phyloP scores from a whole-genome alignment of 2,329 filamentous ascomycete species.

The Ceratocystis alfenasii region DNA sequence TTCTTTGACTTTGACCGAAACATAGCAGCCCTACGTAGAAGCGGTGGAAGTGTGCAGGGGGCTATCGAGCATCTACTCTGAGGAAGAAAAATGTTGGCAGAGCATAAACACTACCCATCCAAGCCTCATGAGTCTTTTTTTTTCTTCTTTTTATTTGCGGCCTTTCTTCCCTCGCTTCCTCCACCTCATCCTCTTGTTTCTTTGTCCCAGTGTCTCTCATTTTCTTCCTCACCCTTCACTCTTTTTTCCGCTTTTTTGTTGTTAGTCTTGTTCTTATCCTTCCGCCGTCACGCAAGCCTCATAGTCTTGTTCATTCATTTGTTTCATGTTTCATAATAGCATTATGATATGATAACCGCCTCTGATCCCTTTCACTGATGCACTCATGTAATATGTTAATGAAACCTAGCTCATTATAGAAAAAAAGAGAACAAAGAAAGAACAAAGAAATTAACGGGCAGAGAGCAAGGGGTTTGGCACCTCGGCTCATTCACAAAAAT shows the following conservation, averaged over 20 bases:
- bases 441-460: too few species aligned
- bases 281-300: not conserved
- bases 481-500: too few species aligned
- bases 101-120: not conserved
- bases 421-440: too few species aligned
- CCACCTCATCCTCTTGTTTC: not conserved
- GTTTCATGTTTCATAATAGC: not conserved
- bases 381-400: not conserved
- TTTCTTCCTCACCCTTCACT: not conserved
- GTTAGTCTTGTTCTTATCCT: not conserved
- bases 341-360: slow-evolving; percentile 2
- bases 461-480: too few species aligned
- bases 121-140: not conserved
- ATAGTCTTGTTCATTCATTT: not conserved
- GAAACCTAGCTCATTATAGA: not conserved
- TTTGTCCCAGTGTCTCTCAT: not conserved
- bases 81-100: slow-evolving; percentile 22
- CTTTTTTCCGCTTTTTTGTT: not conserved
- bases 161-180: not conserved
- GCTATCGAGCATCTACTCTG: slow-evolving; percentile 64
- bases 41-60: slow-evolving; percentile 87
- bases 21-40: slow-evolving; percentile 71
- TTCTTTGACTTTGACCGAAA: slow-evolving; percentile 96
- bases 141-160: not conserved
- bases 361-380: not conserved